These are phyloP conservation scores for Daldinia childiae DNA, from an alignment of 495 filamentous ascomycete genomes.

Conservation along the genomic window DNA sequence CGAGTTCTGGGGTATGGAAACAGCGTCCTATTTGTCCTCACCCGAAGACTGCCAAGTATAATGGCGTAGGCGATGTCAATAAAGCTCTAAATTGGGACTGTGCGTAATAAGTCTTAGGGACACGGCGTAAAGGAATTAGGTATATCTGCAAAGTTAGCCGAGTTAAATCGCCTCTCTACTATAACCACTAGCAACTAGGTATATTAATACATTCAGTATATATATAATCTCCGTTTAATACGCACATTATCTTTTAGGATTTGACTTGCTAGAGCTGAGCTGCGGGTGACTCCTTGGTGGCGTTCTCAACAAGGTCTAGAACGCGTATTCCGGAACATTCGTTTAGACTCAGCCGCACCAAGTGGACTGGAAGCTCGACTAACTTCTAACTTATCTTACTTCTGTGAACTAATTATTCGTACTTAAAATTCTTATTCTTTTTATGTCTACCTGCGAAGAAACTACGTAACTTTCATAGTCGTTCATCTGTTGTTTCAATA, in stretches of 20 bases:
- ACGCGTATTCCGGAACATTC: slow-evolving; percentile 7
- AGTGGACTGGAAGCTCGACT: background rate
- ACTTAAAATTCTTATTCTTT: no score
- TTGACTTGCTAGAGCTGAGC: background rate
- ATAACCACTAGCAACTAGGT: background rate
- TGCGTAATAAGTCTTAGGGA: background rate
- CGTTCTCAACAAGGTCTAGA: background rate
- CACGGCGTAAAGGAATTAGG: background rate
- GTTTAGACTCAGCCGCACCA: slow-evolving; percentile 10
- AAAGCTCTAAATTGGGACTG: slow-evolving; percentile 22
- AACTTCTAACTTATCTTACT: background rate
- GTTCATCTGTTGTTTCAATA: no score
- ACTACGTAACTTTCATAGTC: background rate
- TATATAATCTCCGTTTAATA: background rate
- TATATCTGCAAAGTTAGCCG: no score
- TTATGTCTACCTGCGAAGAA: background rate
- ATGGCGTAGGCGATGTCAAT: slow-evolving; percentile 28
- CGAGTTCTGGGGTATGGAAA: slow-evolving; percentile 48
- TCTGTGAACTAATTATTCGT: background rate
- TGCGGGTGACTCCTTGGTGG: slow-evolving; percentile 3
- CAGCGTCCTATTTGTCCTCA: slow-evolving; percentile 58
- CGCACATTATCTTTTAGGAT: background rate
- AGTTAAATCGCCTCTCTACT: background rate
- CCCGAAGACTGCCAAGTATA: slow-evolving; percentile 47
- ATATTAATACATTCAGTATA: background rate